Conservation (phyloP, 257 asterid species). For the Perilla frutescens region DNA sequence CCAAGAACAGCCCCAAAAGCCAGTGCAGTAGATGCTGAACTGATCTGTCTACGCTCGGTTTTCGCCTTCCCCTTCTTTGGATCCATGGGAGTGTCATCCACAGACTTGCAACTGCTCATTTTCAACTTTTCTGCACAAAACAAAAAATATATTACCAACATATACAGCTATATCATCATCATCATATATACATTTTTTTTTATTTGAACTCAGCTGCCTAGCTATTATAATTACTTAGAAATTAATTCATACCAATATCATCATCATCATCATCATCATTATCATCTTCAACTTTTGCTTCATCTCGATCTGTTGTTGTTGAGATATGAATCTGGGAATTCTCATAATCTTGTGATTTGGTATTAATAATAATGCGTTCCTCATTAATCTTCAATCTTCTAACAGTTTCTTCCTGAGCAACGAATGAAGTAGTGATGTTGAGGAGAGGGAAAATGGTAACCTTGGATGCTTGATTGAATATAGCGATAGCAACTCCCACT, state of each 20-base stretch:
- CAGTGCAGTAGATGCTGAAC: conserved; percentile 90
- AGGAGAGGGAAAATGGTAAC: conserved; percentile 89
- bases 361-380: background rate
- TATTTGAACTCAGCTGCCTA: no score
- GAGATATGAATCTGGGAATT: no score
- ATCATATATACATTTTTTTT: no score
- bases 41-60: conserved; percentile 54
- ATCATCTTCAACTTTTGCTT: background rate
- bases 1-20: conserved; percentile 76
- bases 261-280: background rate
- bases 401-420: conserved; percentile 84
- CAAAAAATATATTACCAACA: no score
- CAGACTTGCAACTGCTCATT: background rate
- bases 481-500: conserved; percentile 85
- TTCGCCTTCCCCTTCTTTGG: conserved; percentile 14
- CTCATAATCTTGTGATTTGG: background rate
- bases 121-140: background rate
- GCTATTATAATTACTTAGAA: no score
- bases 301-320: background rate
- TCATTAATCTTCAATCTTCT: conserved; percentile 37
- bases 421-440: conserved; percentile 89
- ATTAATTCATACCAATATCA: no score
- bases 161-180: background rate
- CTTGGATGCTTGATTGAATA: conserved; percentile 84
- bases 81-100: background rate